Evolutionary conservation across 148 eudicot species (phyloP), one percentile per base, ranked within the genome.

Genomic region (Polygonum maritimum): DNA sequence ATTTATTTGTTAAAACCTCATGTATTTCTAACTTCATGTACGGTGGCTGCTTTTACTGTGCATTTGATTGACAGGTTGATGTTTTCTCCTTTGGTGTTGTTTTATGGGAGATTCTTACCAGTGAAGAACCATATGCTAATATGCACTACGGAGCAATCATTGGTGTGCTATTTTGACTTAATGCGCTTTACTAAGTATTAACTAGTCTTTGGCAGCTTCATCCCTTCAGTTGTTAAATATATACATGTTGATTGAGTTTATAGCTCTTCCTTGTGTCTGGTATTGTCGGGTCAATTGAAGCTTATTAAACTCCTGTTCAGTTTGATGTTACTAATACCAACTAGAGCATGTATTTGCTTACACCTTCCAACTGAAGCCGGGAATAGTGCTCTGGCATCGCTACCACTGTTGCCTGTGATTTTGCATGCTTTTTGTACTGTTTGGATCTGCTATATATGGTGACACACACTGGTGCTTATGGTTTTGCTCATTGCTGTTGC

Each of bases 61-160:
- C 49, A 60, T 60, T 60, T 26, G 15, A 57, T 51, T 63, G 58
- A 44, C 81, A 85, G 88, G 88, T 85, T 77, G 88, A 85, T 75
- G 88, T 85, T 78, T 85, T 80, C 78, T 85, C 88, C 62, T 85
- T 85, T 55, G 88, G 86, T 11, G 83, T 85, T 75, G 88, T 83
- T 65, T 71, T 85, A 49, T 85, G 88, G 88, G 88, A 85, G 76
- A 78, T 85, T 31, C 79, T 85, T 71, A 83, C 88, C 22, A 84
- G 88, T n/a, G 88, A 85, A 55, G 84, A 83, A 63, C 88, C 88
- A 47, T 85, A 85, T 73, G 88, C 84, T 52, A 83, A 81, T 77
- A 80, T 85, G 88, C 86, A 80, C 62, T 85, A 80, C 75, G 86
- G 82, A 39, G 86, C 81, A n/a, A 83, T 85, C 33, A 79, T 85